Percentiles rank a stretch among this genome's conserved stretches.
These are phyloP conservation scores for Pichia cephalocereana DNA, from an alignment of 805 yeast species.

Conservation along the genomic window DNA sequence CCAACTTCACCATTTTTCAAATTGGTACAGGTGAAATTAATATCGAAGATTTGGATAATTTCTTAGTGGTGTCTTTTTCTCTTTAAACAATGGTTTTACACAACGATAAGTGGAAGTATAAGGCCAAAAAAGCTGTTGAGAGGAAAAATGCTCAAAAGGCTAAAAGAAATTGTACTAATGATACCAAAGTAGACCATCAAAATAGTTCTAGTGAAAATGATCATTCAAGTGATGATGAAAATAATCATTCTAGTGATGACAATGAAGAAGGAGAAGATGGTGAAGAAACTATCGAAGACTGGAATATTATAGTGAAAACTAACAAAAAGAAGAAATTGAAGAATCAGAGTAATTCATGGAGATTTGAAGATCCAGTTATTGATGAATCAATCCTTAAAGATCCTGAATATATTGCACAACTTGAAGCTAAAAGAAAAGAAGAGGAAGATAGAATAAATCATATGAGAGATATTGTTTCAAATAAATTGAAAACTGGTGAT, in stretches of 20 bases:
- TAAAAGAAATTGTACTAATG: conserved; percentile 6
- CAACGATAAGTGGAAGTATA: conserved; percentile 43
- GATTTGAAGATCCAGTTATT: conserved; percentile 18
- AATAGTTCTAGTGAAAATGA: neutral
- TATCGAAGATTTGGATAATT: no score
- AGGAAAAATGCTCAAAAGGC: conserved; percentile 31
- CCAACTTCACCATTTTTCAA: no score
- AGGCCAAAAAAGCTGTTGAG: conserved; percentile 33
- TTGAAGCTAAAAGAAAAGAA: conserved; percentile 1
- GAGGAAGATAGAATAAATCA: conserved; percentile 1
- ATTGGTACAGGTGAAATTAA: no score
- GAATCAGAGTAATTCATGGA: conserved; percentile 20
- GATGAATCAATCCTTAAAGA: conserved; percentile 13
- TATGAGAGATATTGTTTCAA: conserved; percentile 1
- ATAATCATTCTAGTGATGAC: neutral
- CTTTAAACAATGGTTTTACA: conserved; percentile 36
- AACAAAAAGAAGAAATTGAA: conserved; percentile 5
- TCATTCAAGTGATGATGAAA: neutral
- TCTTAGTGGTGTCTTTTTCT: no score
- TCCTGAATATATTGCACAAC: conserved; percentile 13
- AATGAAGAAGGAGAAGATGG: neutral
- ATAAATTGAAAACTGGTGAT: conserved; percentile 9
- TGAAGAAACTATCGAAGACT: neutral
- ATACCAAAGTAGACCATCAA: neutral
- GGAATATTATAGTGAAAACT: neutral